Conservation (phyloP, 192 early-diverging fungal genomes). For the Lunasporangiospora selenospora region DNA sequence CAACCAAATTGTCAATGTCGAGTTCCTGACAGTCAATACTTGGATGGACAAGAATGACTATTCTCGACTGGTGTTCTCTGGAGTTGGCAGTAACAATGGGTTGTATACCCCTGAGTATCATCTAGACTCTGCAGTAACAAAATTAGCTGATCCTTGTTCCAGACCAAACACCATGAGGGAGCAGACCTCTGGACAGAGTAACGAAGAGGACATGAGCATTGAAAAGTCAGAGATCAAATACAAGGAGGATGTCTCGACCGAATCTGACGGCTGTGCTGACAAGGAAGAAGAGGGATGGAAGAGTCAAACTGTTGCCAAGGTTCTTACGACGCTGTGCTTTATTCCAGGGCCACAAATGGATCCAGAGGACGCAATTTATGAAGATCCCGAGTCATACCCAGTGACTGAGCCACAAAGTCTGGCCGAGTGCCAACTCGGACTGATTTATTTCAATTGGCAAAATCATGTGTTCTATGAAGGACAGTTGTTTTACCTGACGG, state of each 20-base stretch:
- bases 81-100: too few species aligned
- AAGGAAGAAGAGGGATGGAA: background rate
- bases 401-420: slow-evolving; percentile 30
- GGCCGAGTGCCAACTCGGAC: slow-evolving; percentile 18
- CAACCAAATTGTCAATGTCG: slow-evolving; percentile 16
- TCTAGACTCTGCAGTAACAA: too few species aligned
- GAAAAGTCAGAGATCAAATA: too few species aligned
- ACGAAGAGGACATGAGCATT: too few species aligned
- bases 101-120: too few species aligned
- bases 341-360: slow-evolving; percentile 29
- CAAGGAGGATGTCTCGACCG: too few species aligned
- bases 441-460: slow-evolving; percentile 30
- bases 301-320: slow-evolving; percentile 2
- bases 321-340: slow-evolving; percentile 16
- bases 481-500: slow-evolving; percentile 6
- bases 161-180: too few species aligned
- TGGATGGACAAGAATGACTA: slow-evolving; percentile 31
- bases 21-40: slow-evolving; percentile 25
- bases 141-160: too few species aligned
- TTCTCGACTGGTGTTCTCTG: background rate
- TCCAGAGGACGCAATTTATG: slow-evolving; percentile 24
- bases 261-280: too few species aligned
- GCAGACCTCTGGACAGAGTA: too few species aligned
- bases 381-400: slow-evolving; percentile 2
- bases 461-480: background rate